Base-by-base conservation (phyloP, 1,139 yeast genomes). In the Entelexis paramagnoliae region DNA sequence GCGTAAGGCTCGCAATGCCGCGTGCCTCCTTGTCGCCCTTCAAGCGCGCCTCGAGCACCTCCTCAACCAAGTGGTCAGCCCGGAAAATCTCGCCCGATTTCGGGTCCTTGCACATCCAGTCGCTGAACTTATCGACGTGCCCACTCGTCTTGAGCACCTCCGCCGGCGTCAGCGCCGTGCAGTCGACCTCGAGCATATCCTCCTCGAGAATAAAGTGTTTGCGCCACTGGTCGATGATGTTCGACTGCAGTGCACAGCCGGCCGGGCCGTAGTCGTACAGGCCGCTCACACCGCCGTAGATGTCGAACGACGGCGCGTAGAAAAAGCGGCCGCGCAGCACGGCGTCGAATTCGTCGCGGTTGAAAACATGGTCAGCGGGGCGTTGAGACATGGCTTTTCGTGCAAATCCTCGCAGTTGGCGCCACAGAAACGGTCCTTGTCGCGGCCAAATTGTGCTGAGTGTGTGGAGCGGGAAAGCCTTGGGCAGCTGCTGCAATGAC, bases 241-340 rank as follows among this genome's bases (percentile, higher is more conserved):
- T 91, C 63, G 96, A 95, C 74, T 91, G 97, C 70, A 93, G 80
- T 14, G 98, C 94, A 73, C 97, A 89, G 56, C 98, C 98, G 68
- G 98, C 96, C 57, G 99, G 99, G 72, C 99, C 99, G 66, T 88
- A 93, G 69, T 93, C 99, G 69, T 87, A 93, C 55, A 93, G 76
- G 60, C 99, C 99, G 51, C 96, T 86, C 49, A 93, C 97, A 68
- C 98, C 98, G 60, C 98, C 98, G 67, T 93, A 93, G 59, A 91
- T 80, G 67, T 93, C 98, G 66, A 93, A 93, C 43, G 97, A 82
- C 58, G 98, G 98, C 36, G 97, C 96, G 67, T 79, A 91, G 72
- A 93, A 93, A 74, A 93, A 93, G 68, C 99, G 80, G 71, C 96
- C 83, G 70, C 89, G 91, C 63, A 93, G 75, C 52, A 89, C 85